phyloP scores from a whole-genome alignment of 2,329 filamentous ascomycete species.

The Aspergillus jensenii region DNA sequence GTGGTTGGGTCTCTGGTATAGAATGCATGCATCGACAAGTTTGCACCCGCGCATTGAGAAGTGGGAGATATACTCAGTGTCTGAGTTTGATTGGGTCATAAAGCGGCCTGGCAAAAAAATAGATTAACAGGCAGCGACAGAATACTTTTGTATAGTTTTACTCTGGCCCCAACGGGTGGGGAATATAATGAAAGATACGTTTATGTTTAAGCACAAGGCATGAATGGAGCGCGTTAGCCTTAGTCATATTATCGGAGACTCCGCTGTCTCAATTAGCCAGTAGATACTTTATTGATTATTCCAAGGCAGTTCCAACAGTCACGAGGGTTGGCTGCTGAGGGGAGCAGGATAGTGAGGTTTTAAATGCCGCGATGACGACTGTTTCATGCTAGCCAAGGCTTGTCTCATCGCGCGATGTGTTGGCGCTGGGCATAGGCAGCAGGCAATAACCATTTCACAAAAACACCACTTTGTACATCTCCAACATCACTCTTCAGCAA shows the following conservation, averaged over 20 bases:
- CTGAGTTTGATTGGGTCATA: not conserved
- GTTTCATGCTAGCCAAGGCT: slow-evolving; percentile 3
- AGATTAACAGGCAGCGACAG: not conserved
- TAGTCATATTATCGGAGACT: not conserved
- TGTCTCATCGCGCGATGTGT: slow-evolving; percentile 3
- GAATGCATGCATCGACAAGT: not conserved
- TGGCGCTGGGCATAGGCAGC: slow-evolving; percentile 1
- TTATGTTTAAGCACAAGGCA: not conserved
- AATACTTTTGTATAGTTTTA: not conserved
- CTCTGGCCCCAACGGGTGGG: not conserved
- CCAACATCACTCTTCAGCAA: not conserved
- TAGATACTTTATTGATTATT: no score
- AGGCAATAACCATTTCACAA: not conserved
- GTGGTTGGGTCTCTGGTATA: not conserved
- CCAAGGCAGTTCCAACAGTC: not conserved
- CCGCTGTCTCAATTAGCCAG: not conserved
- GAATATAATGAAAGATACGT: not conserved
- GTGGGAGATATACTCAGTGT: not conserved
- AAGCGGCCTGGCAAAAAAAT: not conserved
- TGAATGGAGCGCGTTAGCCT: not conserved
- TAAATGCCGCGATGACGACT: not conserved
- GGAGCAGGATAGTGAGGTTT: not conserved
- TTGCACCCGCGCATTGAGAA: not conserved
- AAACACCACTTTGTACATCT: not conserved
- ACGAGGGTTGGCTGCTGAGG: not conserved